Percentiles rank a stretch among this genome's conserved stretches.
Evolutionary conservation across 768 basidiomycete species (phyloP).

Genomic region (Phylloporus rhodoxanthus): DNA sequence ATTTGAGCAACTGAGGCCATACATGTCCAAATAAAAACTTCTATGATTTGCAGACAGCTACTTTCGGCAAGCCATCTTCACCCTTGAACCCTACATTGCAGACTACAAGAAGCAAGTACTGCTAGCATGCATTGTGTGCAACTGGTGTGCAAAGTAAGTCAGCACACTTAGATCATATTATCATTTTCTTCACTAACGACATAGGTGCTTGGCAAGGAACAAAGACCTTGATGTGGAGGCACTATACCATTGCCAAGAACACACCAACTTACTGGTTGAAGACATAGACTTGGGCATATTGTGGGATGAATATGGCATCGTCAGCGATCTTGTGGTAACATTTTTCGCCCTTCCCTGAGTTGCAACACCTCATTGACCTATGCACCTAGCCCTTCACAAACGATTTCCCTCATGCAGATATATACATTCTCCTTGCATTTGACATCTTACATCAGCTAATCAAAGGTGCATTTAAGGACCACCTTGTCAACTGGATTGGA

Average conservation of each 20-base stretch:
- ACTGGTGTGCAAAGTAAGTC: background rate
- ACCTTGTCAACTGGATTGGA: background rate
- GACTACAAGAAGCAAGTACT: background rate
- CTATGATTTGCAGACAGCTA: constrained; percentile 22
- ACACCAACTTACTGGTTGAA: background rate
- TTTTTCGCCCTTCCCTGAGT: too few relatives aligned
- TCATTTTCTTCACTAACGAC: too few relatives aligned
- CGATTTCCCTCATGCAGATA: too few relatives aligned
- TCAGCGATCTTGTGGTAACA: background rate
- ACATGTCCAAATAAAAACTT: constrained; percentile 17
- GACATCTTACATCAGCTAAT: too few relatives aligned
- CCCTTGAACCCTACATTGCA: background rate
- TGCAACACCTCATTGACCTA: too few relatives aligned
- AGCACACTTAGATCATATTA: too few relatives aligned
- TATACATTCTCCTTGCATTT: too few relatives aligned
- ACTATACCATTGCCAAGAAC: background rate
- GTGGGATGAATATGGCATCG: too few relatives aligned
- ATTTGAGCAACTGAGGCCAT: constrained; percentile 18
- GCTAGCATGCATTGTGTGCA: background rate
- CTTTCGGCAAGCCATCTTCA: constrained; percentile 4
- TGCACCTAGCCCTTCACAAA: too few relatives aligned
- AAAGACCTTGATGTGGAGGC: background rate
- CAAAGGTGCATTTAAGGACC: background rate
- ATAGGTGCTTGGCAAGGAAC: background rate
- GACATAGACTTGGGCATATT: background rate